Evolutionary conservation across 1,284 basidiomycete genomes (phyloP).

Genomic region (Phellinidium pouzarii): DNA sequence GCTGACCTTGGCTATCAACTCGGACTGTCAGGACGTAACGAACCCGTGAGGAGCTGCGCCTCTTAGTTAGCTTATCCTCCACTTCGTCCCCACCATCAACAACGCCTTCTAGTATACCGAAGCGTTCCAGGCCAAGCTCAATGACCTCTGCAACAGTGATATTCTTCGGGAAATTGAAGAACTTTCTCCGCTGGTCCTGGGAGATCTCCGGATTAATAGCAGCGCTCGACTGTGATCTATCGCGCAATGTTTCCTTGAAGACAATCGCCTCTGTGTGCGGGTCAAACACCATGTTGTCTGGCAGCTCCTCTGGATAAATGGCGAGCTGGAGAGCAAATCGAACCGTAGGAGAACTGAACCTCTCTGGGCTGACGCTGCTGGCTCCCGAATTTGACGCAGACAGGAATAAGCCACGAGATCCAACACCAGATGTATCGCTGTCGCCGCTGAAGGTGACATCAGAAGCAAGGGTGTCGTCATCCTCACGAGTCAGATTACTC

Average conservation of each 20-base stretch:
- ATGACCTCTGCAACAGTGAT: conserved; percentile 95
- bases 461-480: conserved; percentile 21
- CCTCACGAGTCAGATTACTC: conserved; percentile 26
- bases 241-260: conserved; percentile 62
- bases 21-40: conserved; percentile 71
- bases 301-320: conserved; percentile 85
- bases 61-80: conserved; percentile 82
- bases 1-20: conserved; percentile 54
- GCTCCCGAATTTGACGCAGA: conserved; percentile 35
- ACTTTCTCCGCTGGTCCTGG: conserved; percentile 57
- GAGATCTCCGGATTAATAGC: conserved; percentile 47
- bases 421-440: conserved; percentile 25
- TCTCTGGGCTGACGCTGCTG: conserved; percentile 52
- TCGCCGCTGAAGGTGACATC: conserved; percentile 15
- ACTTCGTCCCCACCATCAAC: conserved; percentile 97
- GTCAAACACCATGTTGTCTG: conserved; percentile 91
- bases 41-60: conserved; percentile 71
- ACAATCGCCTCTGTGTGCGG: conserved; percentile 87
- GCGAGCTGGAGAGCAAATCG: conserved; percentile 83
- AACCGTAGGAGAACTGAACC: conserved; percentile 73
- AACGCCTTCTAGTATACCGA: conserved; percentile 91
- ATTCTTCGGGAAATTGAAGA: conserved; percentile 88
- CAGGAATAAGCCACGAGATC: conserved; percentile 38
- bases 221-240: conserved; percentile 38
- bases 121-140: conserved; percentile 84